Conservation (phyloP, 129 eudicot species). For the Centrapalus pauciflorus region DNA sequence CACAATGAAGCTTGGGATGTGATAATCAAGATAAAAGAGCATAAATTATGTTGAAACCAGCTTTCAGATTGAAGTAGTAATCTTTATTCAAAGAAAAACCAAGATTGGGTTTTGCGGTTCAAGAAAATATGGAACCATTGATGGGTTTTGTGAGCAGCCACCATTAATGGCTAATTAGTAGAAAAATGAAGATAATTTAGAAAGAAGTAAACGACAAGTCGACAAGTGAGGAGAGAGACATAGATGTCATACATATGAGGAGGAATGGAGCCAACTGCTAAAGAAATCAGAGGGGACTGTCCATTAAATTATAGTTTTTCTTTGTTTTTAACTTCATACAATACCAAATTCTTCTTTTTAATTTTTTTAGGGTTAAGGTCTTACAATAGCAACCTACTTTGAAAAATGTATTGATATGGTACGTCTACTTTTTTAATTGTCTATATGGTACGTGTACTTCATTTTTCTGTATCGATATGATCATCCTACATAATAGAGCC, state of each 20-base stretch:
- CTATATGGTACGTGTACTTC: too few species aligned
- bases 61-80: background rate
- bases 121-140: background rate
- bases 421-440: too few species aligned
- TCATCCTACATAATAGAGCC: too few species aligned
- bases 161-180: conserved; percentile 7
- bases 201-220: background rate
- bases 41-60: background rate
- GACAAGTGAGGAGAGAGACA: background rate
- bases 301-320: too few species aligned
- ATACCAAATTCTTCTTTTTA: too few species aligned
- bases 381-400: too few species aligned
- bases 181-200: background rate
- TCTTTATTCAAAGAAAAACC: background rate
- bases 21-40: conserved; percentile 4
- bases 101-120: background rate
- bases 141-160: conserved; percentile 16
- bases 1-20: background rate
- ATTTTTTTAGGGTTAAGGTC: too few species aligned
- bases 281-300: background rate
- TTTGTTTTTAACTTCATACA: too few species aligned
- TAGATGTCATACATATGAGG: too few species aligned
- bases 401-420: too few species aligned
- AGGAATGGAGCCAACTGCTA: background rate
- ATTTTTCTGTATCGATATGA: too few species aligned